Base-by-base conservation (phyloP, 345 rosid species). In the Arabis alpina region DNA sequence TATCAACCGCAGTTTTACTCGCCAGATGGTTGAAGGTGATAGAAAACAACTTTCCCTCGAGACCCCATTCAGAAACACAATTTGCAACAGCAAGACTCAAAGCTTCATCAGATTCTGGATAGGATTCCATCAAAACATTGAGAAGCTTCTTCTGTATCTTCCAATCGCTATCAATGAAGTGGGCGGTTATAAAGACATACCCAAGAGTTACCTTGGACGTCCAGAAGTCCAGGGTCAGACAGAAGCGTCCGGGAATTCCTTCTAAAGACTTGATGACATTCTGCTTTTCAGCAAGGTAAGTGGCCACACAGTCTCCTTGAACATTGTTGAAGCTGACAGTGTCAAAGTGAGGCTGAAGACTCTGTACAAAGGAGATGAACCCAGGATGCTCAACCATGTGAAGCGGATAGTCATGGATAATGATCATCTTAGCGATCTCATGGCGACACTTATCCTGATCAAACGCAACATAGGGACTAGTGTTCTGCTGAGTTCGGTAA, bases 331-430 rank as follows among this genome's bases (percentile, higher is more conserved):
- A 93, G 71, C 81, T 87, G 43, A 88, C 80, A 70, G 61, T 70
- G 59, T 81, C 87, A 43, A 93, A 93, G n/a, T 81, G 78, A 13
- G 98, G 96, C 69, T 90, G 95, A 80, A 93, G 90, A 72, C 78
- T 90, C 76, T 84, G 83, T 15, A 87, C 88, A 43, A 93, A 93
- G 54, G 86, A 79, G 9, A 86, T 51, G 54, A 93, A 93, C 23
- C 93, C 92, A 19, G 85, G 80, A 78, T 90, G 90, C 69, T 93
- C 97, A 53, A 90, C 96, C 88, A 93, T 93, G 82, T 93, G 97
- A 54, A 93, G 93, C 28, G 93, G 93, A 67, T 87, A 90, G 53
- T 90, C 72, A 57, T 93, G 97, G 84, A 87, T 70, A 54, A 93
- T 88, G 52, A 90, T 87, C 98, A 93, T 93, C 82, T 56, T 87